Evolutionary conservation across 805 yeast genomes (phyloP).

Genomic region (Candida gorgasii): DNA sequence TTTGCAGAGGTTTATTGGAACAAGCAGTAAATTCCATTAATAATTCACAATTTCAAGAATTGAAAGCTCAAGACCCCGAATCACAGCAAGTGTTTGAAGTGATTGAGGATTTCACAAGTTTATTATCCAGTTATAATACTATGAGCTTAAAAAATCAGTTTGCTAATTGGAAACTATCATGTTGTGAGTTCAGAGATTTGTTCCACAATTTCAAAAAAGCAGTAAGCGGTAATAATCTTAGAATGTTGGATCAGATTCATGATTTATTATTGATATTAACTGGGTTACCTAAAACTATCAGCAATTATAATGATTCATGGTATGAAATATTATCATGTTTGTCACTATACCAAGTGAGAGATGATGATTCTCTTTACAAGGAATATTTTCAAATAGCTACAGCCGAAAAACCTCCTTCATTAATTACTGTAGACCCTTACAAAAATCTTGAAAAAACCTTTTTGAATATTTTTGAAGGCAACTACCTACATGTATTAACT

Average conservation of each 20-base stretch:
- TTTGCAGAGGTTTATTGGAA: constrained; percentile 60
- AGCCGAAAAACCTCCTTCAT: constrained; percentile 31
- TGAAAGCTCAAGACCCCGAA: constrained; percentile 23
- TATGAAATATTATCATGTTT: constrained; percentile 62
- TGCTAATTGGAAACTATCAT: constrained; percentile 50
- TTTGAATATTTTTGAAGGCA: constrained; percentile 54
- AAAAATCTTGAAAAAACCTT: constrained; percentile 43
- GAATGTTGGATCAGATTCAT: constrained; percentile 36
- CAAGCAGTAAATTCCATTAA: constrained; percentile 54
- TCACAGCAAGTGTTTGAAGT: constrained; percentile 21
- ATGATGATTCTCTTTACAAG: constrained; percentile 37
- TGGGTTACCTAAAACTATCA: constrained; percentile 52
- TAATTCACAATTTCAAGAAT: constrained; percentile 43
- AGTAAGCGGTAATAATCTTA: constrained; percentile 25
- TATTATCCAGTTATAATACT: constrained; percentile 42
- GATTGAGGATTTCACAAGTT: constrained; percentile 40
- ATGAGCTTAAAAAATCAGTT: constrained; percentile 44
- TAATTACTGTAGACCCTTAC: constrained; percentile 28
- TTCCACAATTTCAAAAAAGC: constrained; percentile 25
- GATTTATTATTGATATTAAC: constrained; percentile 46
- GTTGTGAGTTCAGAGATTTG: constrained; percentile 51
- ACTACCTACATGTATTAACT: constrained; percentile 56
- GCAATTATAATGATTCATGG: constrained; percentile 59
- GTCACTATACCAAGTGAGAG: constrained; percentile 55
- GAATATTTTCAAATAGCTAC: constrained; percentile 36